These are phyloP conservation scores for Pascua sp. DNA, from an alignment of 1,284 basidiomycete genomes.

Conservation along the genomic window DNA sequence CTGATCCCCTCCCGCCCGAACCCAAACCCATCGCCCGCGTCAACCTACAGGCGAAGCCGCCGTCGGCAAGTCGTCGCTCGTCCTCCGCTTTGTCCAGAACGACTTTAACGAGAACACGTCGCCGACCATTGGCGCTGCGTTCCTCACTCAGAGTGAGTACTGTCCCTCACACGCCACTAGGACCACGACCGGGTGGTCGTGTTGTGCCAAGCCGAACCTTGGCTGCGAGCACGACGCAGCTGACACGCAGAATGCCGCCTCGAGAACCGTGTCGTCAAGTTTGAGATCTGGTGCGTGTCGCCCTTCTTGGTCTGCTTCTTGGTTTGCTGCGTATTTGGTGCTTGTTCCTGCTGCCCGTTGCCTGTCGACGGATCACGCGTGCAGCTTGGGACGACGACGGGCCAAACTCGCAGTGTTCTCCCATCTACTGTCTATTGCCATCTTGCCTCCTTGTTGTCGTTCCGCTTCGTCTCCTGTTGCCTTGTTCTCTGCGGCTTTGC, in stretches of 20 bases:
- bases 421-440: no score
- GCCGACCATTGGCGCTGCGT: conserved; percentile 96
- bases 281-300: conserved; percentile 49
- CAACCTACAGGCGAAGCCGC: conserved; percentile 82
- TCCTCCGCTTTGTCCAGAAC: conserved; percentile 81
- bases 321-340: no score
- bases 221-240: not conserved
- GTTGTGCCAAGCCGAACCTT: not conserved
- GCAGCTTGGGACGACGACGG: no score
- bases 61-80: conserved; percentile 98
- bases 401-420: no score
- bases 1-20: not conserved
- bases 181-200: no score
- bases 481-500: no score
- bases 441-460: no score
- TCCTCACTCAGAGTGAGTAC: conserved; percentile 53
- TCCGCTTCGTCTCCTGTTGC: no score
- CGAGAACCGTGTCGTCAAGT: conserved; percentile 52
- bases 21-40: not conserved
- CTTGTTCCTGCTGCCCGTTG: no score
- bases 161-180: no score
- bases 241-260: conserved; percentile 46
- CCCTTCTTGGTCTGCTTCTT: no score
- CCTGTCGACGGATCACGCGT: no score
- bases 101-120: conserved; percentile 50